Percentiles rank a stretch among this genome's conserved stretches.
Conservation (phyloP, 106 monocot genomes). For the Phalaenopsis equestris region DNA sequence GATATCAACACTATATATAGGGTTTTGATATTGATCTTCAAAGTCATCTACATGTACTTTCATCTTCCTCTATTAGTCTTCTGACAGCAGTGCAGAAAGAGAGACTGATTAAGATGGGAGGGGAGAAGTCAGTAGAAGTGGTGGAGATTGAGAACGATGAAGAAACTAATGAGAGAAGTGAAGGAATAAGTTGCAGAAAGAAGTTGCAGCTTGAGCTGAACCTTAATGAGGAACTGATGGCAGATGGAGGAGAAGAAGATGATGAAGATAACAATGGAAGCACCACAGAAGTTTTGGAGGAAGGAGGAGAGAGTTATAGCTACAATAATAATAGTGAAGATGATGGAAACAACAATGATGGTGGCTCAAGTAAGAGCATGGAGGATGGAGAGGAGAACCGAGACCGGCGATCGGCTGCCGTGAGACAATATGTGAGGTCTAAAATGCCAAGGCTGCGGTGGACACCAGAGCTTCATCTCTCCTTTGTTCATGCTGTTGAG, state of each 20-base stretch:
- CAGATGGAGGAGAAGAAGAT: not conserved
- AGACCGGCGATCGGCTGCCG: not conserved
- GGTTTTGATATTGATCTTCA: not conserved
- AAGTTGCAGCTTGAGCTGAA: conserved; percentile 14
- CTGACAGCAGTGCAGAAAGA: not conserved
- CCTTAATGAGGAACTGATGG: conserved; percentile 25
- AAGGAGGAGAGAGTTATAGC: not conserved
- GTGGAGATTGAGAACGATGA: conserved; percentile 8
- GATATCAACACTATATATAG: not conserved
- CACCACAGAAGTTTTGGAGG: not conserved
- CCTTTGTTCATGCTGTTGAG: conserved; percentile 29
- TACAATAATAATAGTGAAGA: conserved; percentile 10
- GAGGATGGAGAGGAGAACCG: not conserved
- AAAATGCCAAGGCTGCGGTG: conserved; percentile 35
- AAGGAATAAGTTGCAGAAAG: not conserved
- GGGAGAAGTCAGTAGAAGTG: not conserved
- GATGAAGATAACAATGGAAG: too few relatives aligned
- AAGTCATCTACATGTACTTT: not conserved
- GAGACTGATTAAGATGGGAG: not conserved
- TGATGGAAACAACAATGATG: conserved; percentile 6
- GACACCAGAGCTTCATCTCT: conserved; percentile 33
- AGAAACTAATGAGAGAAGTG: not conserved
- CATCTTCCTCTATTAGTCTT: not conserved
- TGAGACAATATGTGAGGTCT: conserved; percentile 29
- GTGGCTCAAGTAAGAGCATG: not conserved